Evolutionary conservation across 495 filamentous ascomycete species (phyloP).

Genomic region (Penicillium tannophilum): DNA sequence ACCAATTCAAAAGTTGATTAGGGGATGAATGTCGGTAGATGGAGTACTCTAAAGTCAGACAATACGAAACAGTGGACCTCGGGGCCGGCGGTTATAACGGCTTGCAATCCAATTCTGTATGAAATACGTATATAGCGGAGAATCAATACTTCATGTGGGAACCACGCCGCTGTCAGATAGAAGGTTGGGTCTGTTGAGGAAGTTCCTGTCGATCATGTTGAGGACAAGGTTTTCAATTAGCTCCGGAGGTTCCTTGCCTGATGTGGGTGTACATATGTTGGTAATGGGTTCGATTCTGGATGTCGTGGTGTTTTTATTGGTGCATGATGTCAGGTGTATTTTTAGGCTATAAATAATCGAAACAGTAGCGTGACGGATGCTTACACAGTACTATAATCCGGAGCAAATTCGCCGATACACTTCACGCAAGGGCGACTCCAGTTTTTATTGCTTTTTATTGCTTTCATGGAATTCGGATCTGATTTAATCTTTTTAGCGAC

Average conservation of each 20-base stretch:
- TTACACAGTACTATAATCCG: constrained; percentile 1
- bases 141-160: background rate
- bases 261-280: no score
- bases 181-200: background rate
- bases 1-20: background rate
- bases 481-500: background rate
- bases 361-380: constrained; percentile 17
- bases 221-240: background rate
- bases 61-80: background rate
- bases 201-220: background rate
- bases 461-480: background rate
- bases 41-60: background rate
- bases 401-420: constrained; percentile 18
- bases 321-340: background rate
- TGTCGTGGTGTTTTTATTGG: background rate
- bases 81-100: background rate
- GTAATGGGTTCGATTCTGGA: no score
- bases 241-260: background rate
- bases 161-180: background rate
- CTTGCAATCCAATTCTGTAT: background rate
- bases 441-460: background rate
- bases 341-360: constrained; percentile 17
- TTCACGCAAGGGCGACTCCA: constrained; percentile 19
- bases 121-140: background rate
- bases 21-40: background rate